Conservation (phyloP, 2,329 filamentous ascomycete genomes). For the Ceratocystiopsis minuta region DNA sequence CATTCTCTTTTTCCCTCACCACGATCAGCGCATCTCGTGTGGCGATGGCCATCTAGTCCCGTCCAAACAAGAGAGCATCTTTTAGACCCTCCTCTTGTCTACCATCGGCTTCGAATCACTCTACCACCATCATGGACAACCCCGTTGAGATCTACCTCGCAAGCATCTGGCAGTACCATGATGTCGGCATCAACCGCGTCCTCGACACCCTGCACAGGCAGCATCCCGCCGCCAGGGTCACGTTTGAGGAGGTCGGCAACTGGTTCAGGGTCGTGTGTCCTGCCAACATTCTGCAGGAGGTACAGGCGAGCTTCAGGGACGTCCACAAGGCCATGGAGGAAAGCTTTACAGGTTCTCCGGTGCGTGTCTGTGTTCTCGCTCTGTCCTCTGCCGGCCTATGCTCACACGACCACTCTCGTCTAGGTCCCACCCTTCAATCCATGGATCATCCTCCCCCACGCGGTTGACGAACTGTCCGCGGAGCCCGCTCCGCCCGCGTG, state of each 20-base stretch:
- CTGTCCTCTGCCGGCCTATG: too few species aligned
- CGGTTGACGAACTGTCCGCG: background rate
- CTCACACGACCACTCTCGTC: too few species aligned
- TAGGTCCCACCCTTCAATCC: background rate
- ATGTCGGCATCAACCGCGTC: constrained; percentile 9
- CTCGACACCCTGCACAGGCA: constrained; percentile 7
- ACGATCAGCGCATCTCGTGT: too few species aligned
- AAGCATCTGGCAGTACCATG: constrained; percentile 13
- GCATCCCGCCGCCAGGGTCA: constrained; percentile 9
- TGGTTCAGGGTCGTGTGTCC: constrained; percentile 13
- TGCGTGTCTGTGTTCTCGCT: too few species aligned
- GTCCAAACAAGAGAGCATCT: too few species aligned
- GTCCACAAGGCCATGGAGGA: constrained; percentile 6
- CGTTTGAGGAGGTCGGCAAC: constrained; percentile 10
- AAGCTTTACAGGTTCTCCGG: too few species aligned
- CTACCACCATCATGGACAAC: background rate
- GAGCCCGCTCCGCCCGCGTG: background rate
- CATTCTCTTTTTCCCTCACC: too few species aligned
- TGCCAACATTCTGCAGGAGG: background rate
- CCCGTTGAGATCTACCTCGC: constrained; percentile 12
- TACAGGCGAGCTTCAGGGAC: constrained; percentile 7
- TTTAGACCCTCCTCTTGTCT: too few species aligned
- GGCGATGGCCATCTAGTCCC: too few species aligned
- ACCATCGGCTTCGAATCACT: too few species aligned
- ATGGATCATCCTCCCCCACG: constrained; percentile 1